Evolutionary conservation across 2,329 filamentous ascomycete species (phyloP), one percentile per base, ranked within the genome.

Genomic region (Lithohypha guttulata): DNA sequence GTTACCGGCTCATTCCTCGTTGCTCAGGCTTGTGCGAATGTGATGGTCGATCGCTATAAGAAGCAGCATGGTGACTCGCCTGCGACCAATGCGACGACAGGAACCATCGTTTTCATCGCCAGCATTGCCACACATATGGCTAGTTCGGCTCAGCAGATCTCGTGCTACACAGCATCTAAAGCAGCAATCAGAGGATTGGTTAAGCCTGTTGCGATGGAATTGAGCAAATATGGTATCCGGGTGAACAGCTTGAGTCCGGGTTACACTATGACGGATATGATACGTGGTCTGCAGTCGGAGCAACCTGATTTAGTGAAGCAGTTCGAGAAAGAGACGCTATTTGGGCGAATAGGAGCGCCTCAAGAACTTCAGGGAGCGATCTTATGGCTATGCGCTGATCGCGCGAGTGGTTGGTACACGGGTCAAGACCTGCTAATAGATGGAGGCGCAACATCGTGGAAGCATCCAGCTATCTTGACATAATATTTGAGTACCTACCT

Each of bases 151-250:
- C 56, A 58, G 37, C 50, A 51, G 6, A 58, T 59, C 43, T 46
- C 49, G 6, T 52, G 50, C 28, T 85, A 85, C 66, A 80, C 79
- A 13, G 79, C 75, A 5, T 76, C 70, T 57, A 86, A 85, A 67
- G 81, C 79, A 50, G 77, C 81, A 21, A 76, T 85, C 44, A 80
- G 84, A 59, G 79, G 78, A 6, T 81, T 85, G 59, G 77, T 81
- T 49, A 78, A 81, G 56, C 76, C 72, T 47, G 79, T 85, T 60
- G 77, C 81, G 2, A 42, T 60, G 58, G 51, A 49, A 27, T 25
- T 49, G 33, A 30, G 44, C n/a, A 26, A 46, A 15, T 46, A 51
- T 39, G 51, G 51, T 6, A 58, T 59, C 33, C 49, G 55, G 15
- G 55, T 58, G 41, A 59, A 59, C 44, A 50, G 44, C 26, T 38